These are phyloP conservation scores for Stephanodiscus triporus DNA, from an alignment of 108 stramenopile species.

Conservation along the genomic window DNA sequence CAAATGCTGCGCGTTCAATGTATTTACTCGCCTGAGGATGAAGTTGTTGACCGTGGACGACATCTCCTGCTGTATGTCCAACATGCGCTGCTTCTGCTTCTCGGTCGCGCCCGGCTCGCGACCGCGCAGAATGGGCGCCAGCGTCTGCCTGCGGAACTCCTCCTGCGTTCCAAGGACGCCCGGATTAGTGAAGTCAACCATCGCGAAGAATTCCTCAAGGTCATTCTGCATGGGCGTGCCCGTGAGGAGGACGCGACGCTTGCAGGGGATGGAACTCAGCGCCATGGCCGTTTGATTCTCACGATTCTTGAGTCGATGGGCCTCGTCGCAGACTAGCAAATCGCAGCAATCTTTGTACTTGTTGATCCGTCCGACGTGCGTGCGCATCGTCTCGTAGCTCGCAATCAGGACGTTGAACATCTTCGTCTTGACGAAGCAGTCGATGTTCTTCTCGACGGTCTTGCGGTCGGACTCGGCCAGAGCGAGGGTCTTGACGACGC, in stretches of 20 bases:
- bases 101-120: constrained; percentile 97
- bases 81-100: constrained; percentile 78
- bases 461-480: constrained; percentile 88
- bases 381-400: constrained; percentile 95
- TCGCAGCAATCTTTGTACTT: constrained; percentile 88
- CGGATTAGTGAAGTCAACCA: constrained; percentile 97
- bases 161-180: constrained; percentile 90
- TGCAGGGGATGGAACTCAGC: constrained; percentile 80
- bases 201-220: constrained; percentile 96
- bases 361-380: constrained; percentile 82
- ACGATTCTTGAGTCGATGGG: constrained; percentile 97
- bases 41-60: constrained; percentile 92
- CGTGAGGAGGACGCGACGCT: constrained; percentile 90
- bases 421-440: constrained; percentile 79
- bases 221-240: constrained; percentile 96
- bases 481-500: constrained; percentile 76
- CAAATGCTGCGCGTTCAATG: constrained; percentile 95
- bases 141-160: constrained; percentile 78
- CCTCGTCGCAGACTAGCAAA: constrained; percentile 96
- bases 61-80: constrained; percentile 91
- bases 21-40: constrained; percentile 96
- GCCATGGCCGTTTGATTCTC: constrained; percentile 94
- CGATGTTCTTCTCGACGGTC: constrained; percentile 82
- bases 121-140: constrained; percentile 89
- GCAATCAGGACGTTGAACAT: constrained; percentile 88